These are phyloP conservation scores for Rhizophagus sp. DNA, from an alignment of 192 early-diverging fungal species.

Conservation along the genomic window DNA sequence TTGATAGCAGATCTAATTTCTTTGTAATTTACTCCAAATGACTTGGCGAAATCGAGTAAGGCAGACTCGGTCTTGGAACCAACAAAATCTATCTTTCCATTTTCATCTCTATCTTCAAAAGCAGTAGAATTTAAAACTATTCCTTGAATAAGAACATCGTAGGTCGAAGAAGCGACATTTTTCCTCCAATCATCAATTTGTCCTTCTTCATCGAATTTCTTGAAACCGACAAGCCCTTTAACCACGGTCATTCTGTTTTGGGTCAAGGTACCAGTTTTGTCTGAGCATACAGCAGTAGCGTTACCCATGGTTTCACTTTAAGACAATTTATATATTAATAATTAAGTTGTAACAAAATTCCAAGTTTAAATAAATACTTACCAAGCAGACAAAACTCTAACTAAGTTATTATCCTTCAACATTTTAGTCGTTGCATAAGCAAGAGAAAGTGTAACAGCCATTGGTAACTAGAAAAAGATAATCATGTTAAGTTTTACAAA, in stretches of 20 bases:
- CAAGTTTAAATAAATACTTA: background rate
- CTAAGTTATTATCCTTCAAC: slow-evolving; percentile 79
- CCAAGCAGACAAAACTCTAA: slow-evolving; percentile 73
- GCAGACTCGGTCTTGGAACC: slow-evolving; percentile 86
- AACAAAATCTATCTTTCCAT: slow-evolving; percentile 60
- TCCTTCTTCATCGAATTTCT: slow-evolving; percentile 42
- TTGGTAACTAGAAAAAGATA: slow-evolving; percentile 50
- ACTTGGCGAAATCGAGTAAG: slow-evolving; percentile 65
- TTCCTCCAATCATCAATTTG: slow-evolving; percentile 53
- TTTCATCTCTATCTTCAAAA: slow-evolving; percentile 68
- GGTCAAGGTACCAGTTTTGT: slow-evolving; percentile 88
- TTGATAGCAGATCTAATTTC: slow-evolving; percentile 49
- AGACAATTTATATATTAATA: background rate
- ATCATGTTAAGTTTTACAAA: background rate
- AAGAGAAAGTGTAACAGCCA: slow-evolving; percentile 84
- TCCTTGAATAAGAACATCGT: slow-evolving; percentile 51
- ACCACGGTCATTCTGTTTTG: slow-evolving; percentile 85
- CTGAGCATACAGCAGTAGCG: slow-evolving; percentile 80
- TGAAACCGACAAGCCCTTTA: slow-evolving; percentile 54
- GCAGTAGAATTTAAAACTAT: slow-evolving; percentile 78
- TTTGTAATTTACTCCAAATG: slow-evolving; percentile 64
- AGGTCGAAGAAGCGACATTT: slow-evolving; percentile 45
- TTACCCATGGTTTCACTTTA: slow-evolving; percentile 79
- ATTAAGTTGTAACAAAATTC: background rate
- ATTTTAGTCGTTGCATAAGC: slow-evolving; percentile 83